A percentile compares a stretch with the other conserved stretches of the same genome.
Evolutionary conservation across 2,329 filamentous ascomycete genomes (phyloP).

Genomic region (Sporothrix sp.): DNA sequence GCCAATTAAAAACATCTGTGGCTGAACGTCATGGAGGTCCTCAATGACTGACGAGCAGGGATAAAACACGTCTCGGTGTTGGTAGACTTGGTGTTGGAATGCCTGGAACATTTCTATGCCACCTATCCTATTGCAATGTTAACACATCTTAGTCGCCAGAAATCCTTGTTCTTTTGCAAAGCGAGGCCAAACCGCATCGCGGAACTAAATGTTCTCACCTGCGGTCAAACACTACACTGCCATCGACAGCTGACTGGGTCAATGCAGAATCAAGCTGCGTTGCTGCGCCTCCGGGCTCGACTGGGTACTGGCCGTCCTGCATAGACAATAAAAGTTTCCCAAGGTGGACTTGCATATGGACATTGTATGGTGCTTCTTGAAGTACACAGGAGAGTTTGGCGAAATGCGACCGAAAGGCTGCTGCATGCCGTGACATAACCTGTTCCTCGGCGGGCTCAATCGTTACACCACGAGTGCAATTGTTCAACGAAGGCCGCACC

Average conservation of each 20-base stretch:
- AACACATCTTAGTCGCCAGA: background rate
- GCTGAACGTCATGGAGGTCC: conserved; percentile 10
- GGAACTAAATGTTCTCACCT: too few relatives aligned
- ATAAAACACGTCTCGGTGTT: conserved; percentile 5
- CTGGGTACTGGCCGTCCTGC: background rate
- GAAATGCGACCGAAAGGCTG: background rate
- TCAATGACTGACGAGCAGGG: conserved; percentile 8
- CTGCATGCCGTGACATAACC: background rate
- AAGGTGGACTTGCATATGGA: conserved; percentile 5
- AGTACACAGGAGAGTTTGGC: background rate
- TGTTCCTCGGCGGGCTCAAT: background rate
- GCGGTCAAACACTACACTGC: conserved; percentile 5
- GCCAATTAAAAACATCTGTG: conserved; percentile 14
- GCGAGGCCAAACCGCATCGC: too few relatives aligned
- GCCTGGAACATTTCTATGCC: conserved; percentile 2
- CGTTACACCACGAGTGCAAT: too few relatives aligned
- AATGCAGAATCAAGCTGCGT: background rate
- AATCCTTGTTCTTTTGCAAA: too few relatives aligned
- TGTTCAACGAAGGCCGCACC: background rate
- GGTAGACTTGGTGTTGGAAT: background rate
- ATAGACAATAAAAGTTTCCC: background rate
- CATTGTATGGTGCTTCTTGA: background rate
- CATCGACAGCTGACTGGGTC: background rate
- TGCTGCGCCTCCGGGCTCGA: background rate
- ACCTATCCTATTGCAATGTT: conserved; percentile 12